Evolutionary conservation across 1,139 yeast species (phyloP).

Genomic region (Geotrichum europaeum): DNA sequence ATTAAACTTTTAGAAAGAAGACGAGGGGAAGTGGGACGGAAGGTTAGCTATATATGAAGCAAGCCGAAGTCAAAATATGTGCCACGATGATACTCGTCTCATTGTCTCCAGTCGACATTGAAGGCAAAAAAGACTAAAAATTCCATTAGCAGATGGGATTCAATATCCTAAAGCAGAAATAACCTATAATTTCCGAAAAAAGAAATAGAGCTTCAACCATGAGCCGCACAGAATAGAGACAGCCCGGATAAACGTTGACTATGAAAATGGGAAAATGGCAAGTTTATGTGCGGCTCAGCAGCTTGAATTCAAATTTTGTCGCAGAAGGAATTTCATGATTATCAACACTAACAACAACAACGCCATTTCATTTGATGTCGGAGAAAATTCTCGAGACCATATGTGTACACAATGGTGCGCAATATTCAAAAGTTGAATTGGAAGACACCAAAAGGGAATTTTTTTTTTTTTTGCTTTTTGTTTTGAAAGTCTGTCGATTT

Average conservation of each 20-base stretch:
- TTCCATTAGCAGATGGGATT: neutral
- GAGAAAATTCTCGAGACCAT: too few species aligned
- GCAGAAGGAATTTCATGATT: neutral
- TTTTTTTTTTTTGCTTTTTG: too few species aligned
- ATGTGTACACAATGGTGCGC: too few species aligned
- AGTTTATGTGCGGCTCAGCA: neutral
- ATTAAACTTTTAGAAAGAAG: neutral
- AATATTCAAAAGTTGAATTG: too few species aligned
- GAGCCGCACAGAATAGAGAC: neutral
- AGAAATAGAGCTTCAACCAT: neutral
- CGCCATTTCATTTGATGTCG: too few species aligned
- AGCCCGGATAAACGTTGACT: neutral
- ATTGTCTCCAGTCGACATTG: neutral
- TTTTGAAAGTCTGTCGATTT: too few species aligned
- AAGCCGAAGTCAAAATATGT: neutral
- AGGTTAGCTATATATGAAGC: neutral
- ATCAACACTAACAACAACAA: neutral
- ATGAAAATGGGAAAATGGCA: neutral
- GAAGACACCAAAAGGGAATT: too few species aligned
- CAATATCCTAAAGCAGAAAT: neutral
- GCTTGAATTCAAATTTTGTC: neutral
- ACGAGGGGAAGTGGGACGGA: neutral
- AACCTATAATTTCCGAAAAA: neutral
- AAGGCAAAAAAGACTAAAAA: neutral
- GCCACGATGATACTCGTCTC: neutral